Base-by-base conservation (phyloP, 2,329 filamentous ascomycete species). In the Clonostachys rhizophaga region DNA sequence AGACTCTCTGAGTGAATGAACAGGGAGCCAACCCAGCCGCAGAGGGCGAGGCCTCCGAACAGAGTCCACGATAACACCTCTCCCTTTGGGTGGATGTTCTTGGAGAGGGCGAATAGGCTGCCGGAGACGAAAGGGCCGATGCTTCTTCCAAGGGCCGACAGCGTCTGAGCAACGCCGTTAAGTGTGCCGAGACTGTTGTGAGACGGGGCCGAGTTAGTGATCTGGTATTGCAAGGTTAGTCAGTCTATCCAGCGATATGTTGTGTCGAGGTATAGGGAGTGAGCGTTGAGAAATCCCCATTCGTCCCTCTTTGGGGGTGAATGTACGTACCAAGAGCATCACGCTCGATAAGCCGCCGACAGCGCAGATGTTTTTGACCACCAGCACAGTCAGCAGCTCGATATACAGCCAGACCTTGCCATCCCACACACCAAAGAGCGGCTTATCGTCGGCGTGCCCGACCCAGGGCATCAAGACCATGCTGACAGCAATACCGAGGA, bases 401-500 rank as follows among this genome's bases (percentile, higher is more conserved):
- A 81, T 61, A 67, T 91, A 95, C 20, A 97, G 67, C 79, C 87
- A 88, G 1, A 74, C 67, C 42, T 82, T 83, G 35, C 86, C 84
- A 5, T 69, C 76, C 1, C 80, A 80, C 6, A 86, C 55, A 0
- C 82, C 82, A 42, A 83, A 72, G 2, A 69, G 69, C 4, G 76
- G 72, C 5, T 72, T 60, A 14, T 78, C 75, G 47, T 86, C 78
- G 49, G 83, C 78, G 58, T 96, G 91, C 0, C 91, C 89, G 18
- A 96, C 83, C 72, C 87, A 96, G 0, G 94, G 94, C 83, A 96
- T 96, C 36, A 94, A 66, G 4, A 89, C 66, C 74, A 96, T 95
- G 11, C 89, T 86, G 12, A 94, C 54, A 2, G 89, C 87, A 53
- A 97, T 87, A 0, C 90, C 86, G 17, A 89, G 78, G 6, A 97